Evolutionary conservation across 2,329 filamentous ascomycete species (phyloP), one percentile per base, ranked within the genome.

Genomic region (Fusarium secorum): DNA sequence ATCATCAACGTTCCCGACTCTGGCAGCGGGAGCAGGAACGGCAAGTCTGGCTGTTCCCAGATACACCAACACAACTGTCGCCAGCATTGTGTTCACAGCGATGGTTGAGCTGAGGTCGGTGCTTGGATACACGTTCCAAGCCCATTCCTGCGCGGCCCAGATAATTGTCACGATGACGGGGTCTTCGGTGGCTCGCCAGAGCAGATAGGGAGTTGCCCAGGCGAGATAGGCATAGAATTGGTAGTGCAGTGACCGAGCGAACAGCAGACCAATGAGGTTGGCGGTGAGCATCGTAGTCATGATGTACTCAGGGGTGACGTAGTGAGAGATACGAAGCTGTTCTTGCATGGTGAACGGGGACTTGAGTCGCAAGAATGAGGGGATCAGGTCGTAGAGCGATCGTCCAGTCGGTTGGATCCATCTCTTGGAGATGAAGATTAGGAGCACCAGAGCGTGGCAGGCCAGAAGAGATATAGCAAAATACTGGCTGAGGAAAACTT

Each of bases 121-220:
- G 78, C 94, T 97, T n/a, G 95, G 95, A 78, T 92, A 98, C 14
- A 95, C 89, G 75, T 98, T 97, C 95, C 95, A 98, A 17, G 93
- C 93, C 90, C 92, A 95, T 80, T 98, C 95, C 81, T 98, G 95
- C 64, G 88, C 85, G 6, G 85, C 87, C 92, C 93, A 97, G 14
- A 95, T 81, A 7, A 81, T 82, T 76, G 91, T 91, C 73, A 94
- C 88, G 35, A 91, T 76, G 15, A 91, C 77, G 0, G 92, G 91
- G 75, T 91, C 90, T 66, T 90, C 83, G 3, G 91, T 90, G 60
- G 90, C 89, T 76, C 89, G 89, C 94, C 94, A 98, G 56, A 97
- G 87, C 69, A 98, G 85, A 79, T 93, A 97, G 1, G 95, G 95
- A 11, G 93, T 93, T 18, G 92, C 88, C 95, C 95, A 98, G 32